These are phyloP conservation scores for Coemansia erecta DNA, from an alignment of 192 early-diverging fungal genomes.

Conservation along the genomic window DNA sequence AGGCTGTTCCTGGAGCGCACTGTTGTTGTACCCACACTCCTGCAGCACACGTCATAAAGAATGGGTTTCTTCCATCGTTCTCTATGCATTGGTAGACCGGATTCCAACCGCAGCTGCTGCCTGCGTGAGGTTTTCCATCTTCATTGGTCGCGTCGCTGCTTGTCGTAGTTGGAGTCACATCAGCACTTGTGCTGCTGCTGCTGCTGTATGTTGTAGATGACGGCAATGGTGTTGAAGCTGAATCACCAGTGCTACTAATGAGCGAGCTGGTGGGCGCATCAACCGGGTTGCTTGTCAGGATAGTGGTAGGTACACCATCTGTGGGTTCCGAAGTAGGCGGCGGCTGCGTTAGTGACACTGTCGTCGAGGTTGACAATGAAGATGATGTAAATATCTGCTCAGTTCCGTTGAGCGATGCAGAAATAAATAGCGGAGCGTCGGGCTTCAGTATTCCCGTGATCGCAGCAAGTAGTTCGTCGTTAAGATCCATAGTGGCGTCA, in stretches of 20 bases:
- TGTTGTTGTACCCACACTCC: conserved; percentile 39
- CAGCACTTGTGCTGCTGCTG: not conserved
- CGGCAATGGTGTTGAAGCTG: not conserved
- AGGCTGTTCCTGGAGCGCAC: conserved; percentile 37
- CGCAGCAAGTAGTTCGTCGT: conserved; percentile 57
- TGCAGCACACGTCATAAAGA: conserved; percentile 25
- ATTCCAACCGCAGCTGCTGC: conserved; percentile 18
- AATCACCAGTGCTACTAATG: too few relatives aligned
- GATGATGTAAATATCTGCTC: not conserved
- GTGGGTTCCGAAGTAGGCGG: too few relatives aligned
- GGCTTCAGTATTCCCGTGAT: conserved; percentile 12
- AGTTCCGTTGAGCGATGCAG: not conserved
- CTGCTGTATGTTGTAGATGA: not conserved
- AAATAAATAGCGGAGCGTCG: not conserved
- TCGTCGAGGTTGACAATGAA: not conserved
- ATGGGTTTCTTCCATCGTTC: conserved; percentile 16
- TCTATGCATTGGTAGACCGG: conserved; percentile 23
- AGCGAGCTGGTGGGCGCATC: too few relatives aligned
- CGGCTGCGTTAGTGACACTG: not conserved
- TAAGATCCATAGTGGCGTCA: conserved; percentile 42
- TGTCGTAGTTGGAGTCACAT: not conserved
- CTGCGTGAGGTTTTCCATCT: conserved; percentile 8
- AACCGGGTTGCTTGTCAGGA: too few relatives aligned
- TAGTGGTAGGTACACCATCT: too few relatives aligned
- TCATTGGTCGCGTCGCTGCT: not conserved